These are phyloP conservation scores for Phytophthora kernoviae DNA, from an alignment of 352 stramenopile genomes.

Conservation along the genomic window DNA sequence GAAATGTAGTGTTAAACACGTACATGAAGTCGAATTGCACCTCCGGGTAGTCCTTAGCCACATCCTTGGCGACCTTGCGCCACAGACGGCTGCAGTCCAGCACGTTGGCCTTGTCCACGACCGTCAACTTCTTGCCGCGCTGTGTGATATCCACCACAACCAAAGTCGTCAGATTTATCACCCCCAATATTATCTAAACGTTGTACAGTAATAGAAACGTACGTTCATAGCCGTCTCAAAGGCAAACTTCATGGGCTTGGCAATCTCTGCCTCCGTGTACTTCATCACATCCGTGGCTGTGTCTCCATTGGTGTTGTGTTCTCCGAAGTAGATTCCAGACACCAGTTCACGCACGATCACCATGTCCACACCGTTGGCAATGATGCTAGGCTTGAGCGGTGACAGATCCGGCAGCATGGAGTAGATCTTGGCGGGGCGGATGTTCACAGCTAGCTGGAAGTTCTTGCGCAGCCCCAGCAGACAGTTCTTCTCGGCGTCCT, in stretches of 20 bases:
- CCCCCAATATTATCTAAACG: too few relatives aligned
- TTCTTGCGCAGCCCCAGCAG: constrained; percentile 98
- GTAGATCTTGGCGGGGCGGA: constrained; percentile 98
- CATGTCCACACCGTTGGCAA: constrained; percentile 96
- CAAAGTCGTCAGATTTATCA: not conserved
- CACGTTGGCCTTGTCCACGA: constrained; percentile 99
- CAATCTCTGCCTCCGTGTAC: constrained; percentile 95
- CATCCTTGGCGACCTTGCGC: constrained; percentile 92
- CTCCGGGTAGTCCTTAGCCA: constrained; percentile 91
- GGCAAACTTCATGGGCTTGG: constrained; percentile 83
- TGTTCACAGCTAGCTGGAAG: constrained; percentile 98
- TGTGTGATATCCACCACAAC: constrained; percentile 70
- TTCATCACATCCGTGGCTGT: constrained; percentile 96
- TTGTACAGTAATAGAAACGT: constrained; percentile 17
- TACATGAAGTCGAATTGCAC: constrained; percentile 97
- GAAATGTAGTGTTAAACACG: not conserved
- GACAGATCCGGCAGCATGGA: constrained; percentile 97
- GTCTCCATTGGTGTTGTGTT: constrained; percentile 74
- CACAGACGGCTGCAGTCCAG: constrained; percentile 95
- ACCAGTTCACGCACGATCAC: constrained; percentile 99
- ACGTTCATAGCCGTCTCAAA: constrained; percentile 85
- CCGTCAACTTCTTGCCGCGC: constrained; percentile 94
- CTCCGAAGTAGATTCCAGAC: constrained; percentile 99
- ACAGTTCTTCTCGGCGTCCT: constrained; percentile 94
- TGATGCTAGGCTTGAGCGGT: constrained; percentile 96